A percentile compares a stretch with the other conserved stretches of the same genome.
Conservation (phyloP, 129 eudicot genomes). For the Centaurea solstitialis region DNA sequence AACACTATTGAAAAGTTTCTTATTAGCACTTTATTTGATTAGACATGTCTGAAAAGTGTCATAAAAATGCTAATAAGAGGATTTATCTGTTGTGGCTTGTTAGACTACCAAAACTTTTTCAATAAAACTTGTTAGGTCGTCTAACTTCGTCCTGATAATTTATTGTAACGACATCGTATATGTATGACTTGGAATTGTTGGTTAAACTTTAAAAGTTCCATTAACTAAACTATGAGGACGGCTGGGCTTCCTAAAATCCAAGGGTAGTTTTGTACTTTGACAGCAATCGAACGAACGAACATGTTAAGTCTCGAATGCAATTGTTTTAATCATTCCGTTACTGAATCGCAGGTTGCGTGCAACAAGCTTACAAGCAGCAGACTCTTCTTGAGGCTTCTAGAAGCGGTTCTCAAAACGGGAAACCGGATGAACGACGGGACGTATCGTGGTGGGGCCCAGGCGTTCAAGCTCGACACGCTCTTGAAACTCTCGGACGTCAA, state of each 20-base stretch:
- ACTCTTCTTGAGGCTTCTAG: slow-evolving; percentile 83
- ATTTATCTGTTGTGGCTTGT: too few relatives aligned
- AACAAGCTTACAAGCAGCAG: slow-evolving; percentile 75
- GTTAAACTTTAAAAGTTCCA: background rate
- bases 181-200: too few relatives aligned
- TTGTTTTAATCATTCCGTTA: slow-evolving; percentile 7
- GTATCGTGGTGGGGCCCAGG: slow-evolving; percentile 85
- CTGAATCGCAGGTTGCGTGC: slow-evolving; percentile 66
- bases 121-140: too few relatives aligned
- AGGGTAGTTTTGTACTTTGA: background rate
- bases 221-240: background rate
- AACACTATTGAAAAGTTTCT: too few relatives aligned
- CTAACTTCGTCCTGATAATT: too few relatives aligned
- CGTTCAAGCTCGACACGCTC: slow-evolving; percentile 91
- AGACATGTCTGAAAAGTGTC: too few relatives aligned
- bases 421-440: slow-evolving; percentile 95
- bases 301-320: background rate
- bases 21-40: too few relatives aligned
- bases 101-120: too few relatives aligned
- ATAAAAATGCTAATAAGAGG: too few relatives aligned
- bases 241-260: background rate
- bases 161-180: too few relatives aligned
- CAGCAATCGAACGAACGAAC: background rate
- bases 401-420: slow-evolving; percentile 95
- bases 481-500: slow-evolving; percentile 83